Base-by-base conservation (phyloP, 2,329 filamentous ascomycete species). In the Chrysoporthe puriensis region DNA sequence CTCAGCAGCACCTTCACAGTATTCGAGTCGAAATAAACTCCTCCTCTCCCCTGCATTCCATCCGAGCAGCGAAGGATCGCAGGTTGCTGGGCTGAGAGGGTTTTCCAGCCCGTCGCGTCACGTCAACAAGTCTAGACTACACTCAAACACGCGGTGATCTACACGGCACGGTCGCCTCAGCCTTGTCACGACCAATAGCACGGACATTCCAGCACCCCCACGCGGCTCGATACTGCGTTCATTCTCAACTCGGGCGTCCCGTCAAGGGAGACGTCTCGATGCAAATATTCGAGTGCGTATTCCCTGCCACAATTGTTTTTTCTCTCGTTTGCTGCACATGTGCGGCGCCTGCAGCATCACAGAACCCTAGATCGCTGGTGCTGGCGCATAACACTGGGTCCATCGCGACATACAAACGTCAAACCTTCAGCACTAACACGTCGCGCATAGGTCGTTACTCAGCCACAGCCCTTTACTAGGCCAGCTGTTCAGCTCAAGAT, bases 201-300 rank as follows among this genome's bases (percentile, higher is more conserved):
- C 14, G 18, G 58, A 60, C 56, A 18, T n/a, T 44, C 13, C 26
- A 61, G 21, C 18, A 5, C 21, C 14, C 7, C 36, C 18, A 43
- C 57, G 26, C 46, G 43, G 58, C 13, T 40, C 42, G 36, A 14
- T 42, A 50, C 44, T 26, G 21, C 52, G 2, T 57, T 4, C 62
- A 46, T 57, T 58, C 52, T 9, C 21, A 42, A 5, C 21, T 9
- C 8, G 6, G 26, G 32, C 9, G 13, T 62, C 46, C 18, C 18
- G 11, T 9, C 43, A 34, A 50, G 46, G 43, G 58, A 62, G 46
- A 26, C 60, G 46, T 18, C 34, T 52, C 64, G 46, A 69, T 69
- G 67, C 64, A 67, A 62, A 46, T 67, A 42, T 46, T 69, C 46
- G 61, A 50, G 67, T 69, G 66, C 32, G 67, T 67, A 21, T 56